Percentiles rank a stretch among this genome's conserved stretches.
phyloP scores from a whole-genome alignment of 495 filamentous ascomycete species.

The Podospora pseudoanserina region DNA sequence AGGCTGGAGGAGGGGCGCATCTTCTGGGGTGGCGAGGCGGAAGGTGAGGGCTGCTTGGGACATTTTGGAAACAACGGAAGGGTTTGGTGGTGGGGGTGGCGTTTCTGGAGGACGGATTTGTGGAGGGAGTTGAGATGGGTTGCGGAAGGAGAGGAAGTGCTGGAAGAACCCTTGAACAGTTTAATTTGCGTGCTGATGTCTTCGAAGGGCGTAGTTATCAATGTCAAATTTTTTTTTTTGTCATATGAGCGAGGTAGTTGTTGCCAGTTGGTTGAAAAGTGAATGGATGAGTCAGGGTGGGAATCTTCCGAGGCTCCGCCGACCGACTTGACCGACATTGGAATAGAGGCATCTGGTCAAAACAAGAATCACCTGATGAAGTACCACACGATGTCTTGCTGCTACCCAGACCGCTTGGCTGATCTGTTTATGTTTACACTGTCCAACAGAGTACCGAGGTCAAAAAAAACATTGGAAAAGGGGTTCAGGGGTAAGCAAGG shows the following conservation, averaged over 20 bases:
- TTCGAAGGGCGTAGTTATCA: background rate
- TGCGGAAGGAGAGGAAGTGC: background rate
- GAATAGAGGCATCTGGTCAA: background rate
- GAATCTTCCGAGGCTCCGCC: background rate
- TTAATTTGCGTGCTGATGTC: background rate
- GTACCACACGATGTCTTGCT: background rate
- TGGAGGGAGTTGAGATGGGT: background rate
- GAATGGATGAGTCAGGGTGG: background rate
- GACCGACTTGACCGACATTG: background rate
- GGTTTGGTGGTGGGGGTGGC: background rate
- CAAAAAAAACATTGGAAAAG: background rate
- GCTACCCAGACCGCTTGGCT: background rate
- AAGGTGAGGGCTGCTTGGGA: constrained; percentile 3
- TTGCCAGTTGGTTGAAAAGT: background rate
- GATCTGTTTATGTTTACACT: background rate
- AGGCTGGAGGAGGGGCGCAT: constrained; percentile 9
- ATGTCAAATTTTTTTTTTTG: background rate
- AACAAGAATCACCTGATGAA: background rate
- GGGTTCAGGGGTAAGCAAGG: background rate
- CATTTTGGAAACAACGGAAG: background rate
- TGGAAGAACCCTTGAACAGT: background rate
- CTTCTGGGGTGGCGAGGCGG: constrained; percentile 11
- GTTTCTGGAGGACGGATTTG: background rate
- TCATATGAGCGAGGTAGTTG: background rate
- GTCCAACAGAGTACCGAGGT: background rate